These are phyloP conservation scores for Pestalotiopsis fici DNA, from an alignment of 2,329 filamentous ascomycete species.

Conservation along the genomic window DNA sequence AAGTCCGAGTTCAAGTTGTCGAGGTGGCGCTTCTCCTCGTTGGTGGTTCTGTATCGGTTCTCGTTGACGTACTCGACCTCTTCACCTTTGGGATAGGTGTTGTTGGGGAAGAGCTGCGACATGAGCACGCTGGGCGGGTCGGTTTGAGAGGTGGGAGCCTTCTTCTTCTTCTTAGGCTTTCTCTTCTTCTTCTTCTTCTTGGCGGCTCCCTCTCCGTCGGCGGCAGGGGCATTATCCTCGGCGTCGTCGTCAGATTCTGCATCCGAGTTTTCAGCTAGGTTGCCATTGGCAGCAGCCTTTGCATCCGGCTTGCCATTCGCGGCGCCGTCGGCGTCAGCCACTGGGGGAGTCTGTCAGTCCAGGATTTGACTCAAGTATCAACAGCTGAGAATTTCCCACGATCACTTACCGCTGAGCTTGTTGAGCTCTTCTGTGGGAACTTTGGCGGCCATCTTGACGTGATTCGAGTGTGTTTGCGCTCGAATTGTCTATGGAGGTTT, in stretches of 20 bases:
- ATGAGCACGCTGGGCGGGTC: conserved; percentile 74
- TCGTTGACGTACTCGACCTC: conserved; percentile 78
- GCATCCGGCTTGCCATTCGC: conserved; percentile 38
- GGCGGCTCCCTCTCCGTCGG: conserved; percentile 14
- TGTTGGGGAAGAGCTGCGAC: conserved; percentile 72
- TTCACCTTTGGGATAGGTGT: conserved; percentile 75
- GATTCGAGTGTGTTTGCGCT: neutral
- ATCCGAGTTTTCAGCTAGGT: conserved; percentile 42
- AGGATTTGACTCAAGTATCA: no score
- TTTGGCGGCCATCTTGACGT: conserved; percentile 40
- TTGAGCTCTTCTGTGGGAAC: conserved; percentile 39
- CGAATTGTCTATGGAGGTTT: neutral
- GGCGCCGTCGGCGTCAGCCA: conserved; percentile 37
- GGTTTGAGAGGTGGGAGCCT: conserved; percentile 69
- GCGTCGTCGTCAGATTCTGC: conserved; percentile 57
- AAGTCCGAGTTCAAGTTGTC: conserved; percentile 81
- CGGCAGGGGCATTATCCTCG: conserved; percentile 39
- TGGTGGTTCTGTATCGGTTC: conserved; percentile 77
- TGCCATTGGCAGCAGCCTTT: conserved; percentile 37
- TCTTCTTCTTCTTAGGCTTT: conserved; percentile 72
- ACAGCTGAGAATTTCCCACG: no score
- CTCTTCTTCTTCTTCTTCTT: conserved; percentile 88
- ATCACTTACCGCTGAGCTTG: conserved; percentile 38
- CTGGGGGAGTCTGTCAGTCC: conserved; percentile 21
- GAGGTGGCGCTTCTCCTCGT: conserved; percentile 81